Conservation (phyloP, 2,329 filamentous ascomycete genomes). For the Alternaria sp. region DNA sequence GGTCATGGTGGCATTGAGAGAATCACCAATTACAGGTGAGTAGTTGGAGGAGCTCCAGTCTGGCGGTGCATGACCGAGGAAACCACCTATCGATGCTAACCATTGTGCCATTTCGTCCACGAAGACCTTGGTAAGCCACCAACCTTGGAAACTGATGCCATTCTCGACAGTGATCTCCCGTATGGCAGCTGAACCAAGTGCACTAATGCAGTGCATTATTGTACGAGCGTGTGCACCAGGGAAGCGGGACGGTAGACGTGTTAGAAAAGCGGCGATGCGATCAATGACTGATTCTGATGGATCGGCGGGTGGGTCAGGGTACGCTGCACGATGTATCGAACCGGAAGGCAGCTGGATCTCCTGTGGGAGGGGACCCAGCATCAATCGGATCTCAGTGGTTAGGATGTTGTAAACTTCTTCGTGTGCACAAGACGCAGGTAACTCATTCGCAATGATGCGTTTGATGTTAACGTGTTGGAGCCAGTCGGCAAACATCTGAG, state of each 20-base stretch:
- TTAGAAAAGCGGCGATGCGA: slow-evolving; percentile 78
- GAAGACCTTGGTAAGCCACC: slow-evolving; percentile 97
- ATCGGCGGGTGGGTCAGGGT: slow-evolving; percentile 37
- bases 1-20: slow-evolving; percentile 40
- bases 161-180: slow-evolving; percentile 82
- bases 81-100: slow-evolving; percentile 88
- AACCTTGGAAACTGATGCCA: slow-evolving; percentile 84
- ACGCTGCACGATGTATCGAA: slow-evolving; percentile 53
- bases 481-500: slow-evolving; percentile 96
- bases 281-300: slow-evolving; percentile 70
- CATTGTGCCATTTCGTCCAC: slow-evolving; percentile 94
- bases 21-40: slow-evolving; percentile 43
- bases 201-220: slow-evolving; percentile 79
- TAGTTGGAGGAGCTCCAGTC: slow-evolving; percentile 36
- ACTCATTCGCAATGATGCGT: slow-evolving; percentile 64
- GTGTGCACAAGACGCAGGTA: slow-evolving; percentile 62
- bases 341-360: slow-evolving; percentile 70
- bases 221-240: slow-evolving; percentile 76
- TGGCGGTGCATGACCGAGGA: slow-evolving; percentile 68
- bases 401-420: slow-evolving; percentile 66
- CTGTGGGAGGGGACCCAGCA: slow-evolving; percentile 74
- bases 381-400: slow-evolving; percentile 70
- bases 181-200: slow-evolving; percentile 78
- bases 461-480: slow-evolving; percentile 69
- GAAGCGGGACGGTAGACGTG: slow-evolving; percentile 73